A percentile compares a stretch with the other conserved stretches of the same genome.
These are phyloP conservation scores for Lagenidium giganteum DNA, from an alignment of 352 stramenopile species.

Conservation along the genomic window DNA sequence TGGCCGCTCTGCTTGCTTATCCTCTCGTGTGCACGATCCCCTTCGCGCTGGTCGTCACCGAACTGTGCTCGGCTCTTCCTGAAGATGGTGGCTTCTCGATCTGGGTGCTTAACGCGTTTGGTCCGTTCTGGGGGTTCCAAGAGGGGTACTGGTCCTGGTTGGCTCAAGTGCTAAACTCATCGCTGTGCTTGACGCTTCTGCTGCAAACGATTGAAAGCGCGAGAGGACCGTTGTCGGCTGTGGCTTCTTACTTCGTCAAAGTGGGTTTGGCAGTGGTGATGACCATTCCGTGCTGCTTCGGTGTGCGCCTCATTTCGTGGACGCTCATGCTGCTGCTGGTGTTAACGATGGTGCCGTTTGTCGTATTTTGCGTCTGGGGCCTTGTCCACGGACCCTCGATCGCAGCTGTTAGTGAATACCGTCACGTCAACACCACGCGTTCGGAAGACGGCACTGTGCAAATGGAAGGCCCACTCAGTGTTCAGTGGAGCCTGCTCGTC, in stretches of 20 bases:
- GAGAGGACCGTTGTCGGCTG: conserved; percentile 20
- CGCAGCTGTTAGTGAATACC: conserved; percentile 36
- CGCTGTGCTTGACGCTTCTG: conserved; percentile 33
- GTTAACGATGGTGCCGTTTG: not conserved
- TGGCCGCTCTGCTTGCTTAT: conserved; percentile 69
- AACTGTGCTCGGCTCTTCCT: conserved; percentile 82
- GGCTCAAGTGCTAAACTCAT: conserved; percentile 43
- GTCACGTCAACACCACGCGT: no score
- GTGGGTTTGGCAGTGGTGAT: not conserved
- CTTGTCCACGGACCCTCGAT: conserved; percentile 16
- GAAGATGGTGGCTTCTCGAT: conserved; percentile 65
- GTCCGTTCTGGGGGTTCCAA: conserved; percentile 60
- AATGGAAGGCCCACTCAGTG: conserved; percentile 29
- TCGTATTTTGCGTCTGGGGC: conserved; percentile 43
- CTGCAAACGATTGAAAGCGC: no score
- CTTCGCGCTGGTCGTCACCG: conserved; percentile 80
- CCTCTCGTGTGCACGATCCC: conserved; percentile 80
- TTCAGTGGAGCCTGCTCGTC: conserved; percentile 74
- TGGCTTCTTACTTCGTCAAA: conserved; percentile 3
- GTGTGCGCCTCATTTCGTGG: not conserved
- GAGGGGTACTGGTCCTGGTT: conserved; percentile 67
- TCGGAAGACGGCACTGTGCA: no score
- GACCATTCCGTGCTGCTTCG: conserved; percentile 1
- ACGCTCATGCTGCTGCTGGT: not conserved
- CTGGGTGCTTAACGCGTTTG: conserved; percentile 86